Evolutionary conservation across 345 rosid genomes (phyloP).

Genomic region (Mercurialis annua): DNA sequence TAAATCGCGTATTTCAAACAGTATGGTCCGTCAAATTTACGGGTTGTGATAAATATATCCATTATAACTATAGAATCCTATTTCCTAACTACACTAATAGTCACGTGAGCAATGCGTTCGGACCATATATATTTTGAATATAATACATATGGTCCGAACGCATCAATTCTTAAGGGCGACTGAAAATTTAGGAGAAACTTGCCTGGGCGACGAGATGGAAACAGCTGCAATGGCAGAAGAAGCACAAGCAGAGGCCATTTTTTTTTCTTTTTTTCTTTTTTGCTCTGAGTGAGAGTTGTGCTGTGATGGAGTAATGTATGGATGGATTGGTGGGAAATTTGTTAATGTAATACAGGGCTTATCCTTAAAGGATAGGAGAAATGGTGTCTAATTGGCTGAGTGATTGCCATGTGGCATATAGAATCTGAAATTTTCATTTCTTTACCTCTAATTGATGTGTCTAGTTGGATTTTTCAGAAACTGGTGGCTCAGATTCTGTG

Average conservation of each 20-base stretch:
- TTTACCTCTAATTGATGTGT: conserved; percentile 22
- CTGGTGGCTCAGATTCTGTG: conserved; percentile 34
- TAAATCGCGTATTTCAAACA: no score
- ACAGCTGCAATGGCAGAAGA: conserved; percentile 75
- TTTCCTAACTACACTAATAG: no score
- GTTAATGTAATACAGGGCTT: conserved; percentile 44
- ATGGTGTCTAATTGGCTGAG: conserved; percentile 29
- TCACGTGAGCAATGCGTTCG: no score
- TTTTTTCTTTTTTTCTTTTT: neutral
- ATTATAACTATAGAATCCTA: no score
- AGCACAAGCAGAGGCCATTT: conserved; percentile 90
- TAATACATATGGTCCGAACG: no score
- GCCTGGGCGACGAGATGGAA: conserved; percentile 66
- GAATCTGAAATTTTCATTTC: conserved; percentile 31
- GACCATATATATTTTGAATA: no score
- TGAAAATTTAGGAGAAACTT: conserved; percentile 28
- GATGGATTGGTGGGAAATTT: conserved; percentile 18
- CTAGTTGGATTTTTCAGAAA: conserved; percentile 24
- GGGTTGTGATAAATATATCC: no score
- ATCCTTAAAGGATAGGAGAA: conserved; percentile 51
- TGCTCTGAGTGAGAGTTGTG: conserved; percentile 1
- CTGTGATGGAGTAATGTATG: neutral
- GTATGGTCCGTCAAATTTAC: no score
- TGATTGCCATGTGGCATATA: conserved; percentile 45
- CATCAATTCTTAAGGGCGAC: no score